A percentile compares a stretch with the other conserved stretches of the same genome.
Evolutionary conservation across 768 basidiomycete species (phyloP).

Genomic region (Paxillus involutus): DNA sequence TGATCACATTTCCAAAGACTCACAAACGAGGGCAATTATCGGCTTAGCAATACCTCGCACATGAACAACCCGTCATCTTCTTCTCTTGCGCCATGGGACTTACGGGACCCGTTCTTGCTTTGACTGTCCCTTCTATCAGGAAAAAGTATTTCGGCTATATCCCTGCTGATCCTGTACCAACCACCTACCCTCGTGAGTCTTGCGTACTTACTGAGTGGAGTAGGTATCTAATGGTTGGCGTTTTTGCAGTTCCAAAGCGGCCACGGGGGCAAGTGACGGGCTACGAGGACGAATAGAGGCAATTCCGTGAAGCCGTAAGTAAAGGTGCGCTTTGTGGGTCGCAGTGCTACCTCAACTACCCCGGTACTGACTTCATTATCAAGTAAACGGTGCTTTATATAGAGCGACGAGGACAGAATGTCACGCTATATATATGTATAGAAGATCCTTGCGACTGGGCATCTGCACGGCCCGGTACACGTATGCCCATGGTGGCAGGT

Average conservation of each 20-base stretch:
- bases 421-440: slow-evolving; percentile 4
- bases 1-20: not conserved
- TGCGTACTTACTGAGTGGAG: not conserved
- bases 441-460: slow-evolving; percentile 1
- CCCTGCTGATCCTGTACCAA: slow-evolving; percentile 67
- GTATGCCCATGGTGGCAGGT: not conserved
- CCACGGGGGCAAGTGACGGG: slow-evolving; percentile 67
- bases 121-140: slow-evolving; percentile 79
- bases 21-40: not conserved
- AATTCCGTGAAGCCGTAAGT: not conserved
- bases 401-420: slow-evolving; percentile 2
- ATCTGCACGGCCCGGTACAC: not conserved
- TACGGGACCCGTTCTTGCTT: slow-evolving; percentile 72
- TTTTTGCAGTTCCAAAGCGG: slow-evolving; percentile 62
- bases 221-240: not conserved
- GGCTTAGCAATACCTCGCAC: slow-evolving; percentile 80
- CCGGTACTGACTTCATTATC: not conserved
- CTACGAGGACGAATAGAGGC: slow-evolving; percentile 62
- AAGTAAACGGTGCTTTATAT: not conserved
- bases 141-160: slow-evolving; percentile 66
- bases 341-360: not conserved
- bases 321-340: slow-evolving; percentile 3
- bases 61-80: slow-evolving; percentile 90
- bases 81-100: slow-evolving; percentile 77
- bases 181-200: slow-evolving; percentile 75